Evolutionary conservation across 257 asterid species (phyloP), one percentile per base, ranked within the genome.

Genomic region (Rauvolfia tetraphylla): DNA sequence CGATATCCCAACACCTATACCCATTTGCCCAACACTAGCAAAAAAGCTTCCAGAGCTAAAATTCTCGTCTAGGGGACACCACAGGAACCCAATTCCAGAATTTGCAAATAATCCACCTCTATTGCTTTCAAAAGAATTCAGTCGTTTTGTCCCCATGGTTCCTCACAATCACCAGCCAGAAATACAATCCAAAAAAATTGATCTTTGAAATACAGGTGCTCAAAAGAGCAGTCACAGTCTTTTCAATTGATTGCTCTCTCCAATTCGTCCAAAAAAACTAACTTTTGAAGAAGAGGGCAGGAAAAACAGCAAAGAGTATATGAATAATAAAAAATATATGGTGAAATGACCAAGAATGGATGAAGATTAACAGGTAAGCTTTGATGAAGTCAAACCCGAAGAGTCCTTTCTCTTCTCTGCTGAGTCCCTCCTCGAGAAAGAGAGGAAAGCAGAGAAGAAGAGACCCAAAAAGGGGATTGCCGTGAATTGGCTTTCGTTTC

Each of bases 11-110:
- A 81, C 66, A 48, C 86, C 86, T 72, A 78, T 70, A 39, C 83
- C 88, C 81, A 84, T 75, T n/a, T 73, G 83, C 23, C 90, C 90
- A 56, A 82, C 88, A 74, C 88, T 80, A 44, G 90, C 87, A 80
- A 86, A 86, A 67, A 86, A 54, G 20, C 90, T 84, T n/a, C 88
- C 81, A 66, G 78, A 36, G 58, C 72, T 77, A 58, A 38, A 53
- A 49, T 77, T 77, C 72, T 86, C 86, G 76, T 80, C 84, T 22
- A 77, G 76, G 57, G 85, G 86, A 75, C 84, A 84, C 90, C 90
- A 84, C 7, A 84, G 34, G 22, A 86, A 78, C 73, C 88, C 84
- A 63, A 84, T 76, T 72, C 83, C 85, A 68, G 84, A 75, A 70
- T 80, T 77, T 53, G 80, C 17, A 34, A 76, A 76, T 34, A 78